Conservation (phyloP, 2,329 filamentous ascomycete genomes). For the Paracoccidioides lutzii region DNA sequence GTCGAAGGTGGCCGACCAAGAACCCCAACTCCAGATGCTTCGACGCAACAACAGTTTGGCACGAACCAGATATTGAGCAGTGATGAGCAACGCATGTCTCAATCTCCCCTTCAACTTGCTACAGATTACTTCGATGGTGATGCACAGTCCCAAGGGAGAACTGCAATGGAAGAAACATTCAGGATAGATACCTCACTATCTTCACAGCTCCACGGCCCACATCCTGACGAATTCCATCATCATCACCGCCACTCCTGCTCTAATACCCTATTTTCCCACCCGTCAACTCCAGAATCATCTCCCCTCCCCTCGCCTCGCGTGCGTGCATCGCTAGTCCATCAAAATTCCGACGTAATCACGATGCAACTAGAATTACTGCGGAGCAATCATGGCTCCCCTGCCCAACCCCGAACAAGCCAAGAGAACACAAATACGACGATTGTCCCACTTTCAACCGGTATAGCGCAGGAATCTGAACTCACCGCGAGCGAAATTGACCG, state of each 20-base stretch:
- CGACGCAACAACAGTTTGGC: slow-evolving; percentile 9
- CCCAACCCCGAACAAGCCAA: slow-evolving; percentile 9
- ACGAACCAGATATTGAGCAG: slow-evolving; percentile 15
- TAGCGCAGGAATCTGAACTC: slow-evolving; percentile 6
- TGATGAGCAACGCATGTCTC: slow-evolving; percentile 26
- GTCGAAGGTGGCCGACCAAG: slow-evolving; percentile 6
- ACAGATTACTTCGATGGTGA: slow-evolving; percentile 20
- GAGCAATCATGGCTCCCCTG: slow-evolving; percentile 19
- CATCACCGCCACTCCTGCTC: slow-evolving; percentile 23
- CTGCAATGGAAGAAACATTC: slow-evolving; percentile 9
- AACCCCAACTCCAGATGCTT: slow-evolving; percentile 8
- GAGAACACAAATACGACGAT: neutral
- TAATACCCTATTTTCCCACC: slow-evolving; percentile 29
- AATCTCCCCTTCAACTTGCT: slow-evolving; percentile 28
- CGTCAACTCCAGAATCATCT: slow-evolving; percentile 29
- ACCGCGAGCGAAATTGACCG: slow-evolving; percentile 19
- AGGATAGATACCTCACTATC: slow-evolving; percentile 6
- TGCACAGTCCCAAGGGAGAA: slow-evolving; percentile 15
- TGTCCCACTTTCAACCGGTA: slow-evolving; percentile 8
- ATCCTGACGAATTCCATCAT: neutral
- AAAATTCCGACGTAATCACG: slow-evolving; percentile 32
- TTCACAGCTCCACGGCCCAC: neutral
- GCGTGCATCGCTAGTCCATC: slow-evolving; percentile 31
- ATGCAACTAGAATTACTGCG: slow-evolving; percentile 31
- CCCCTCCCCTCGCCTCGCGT: slow-evolving; percentile 30